These are phyloP conservation scores for Russula abietina DNA, from an alignment of 768 basidiomycete species.

Conservation along the genomic window DNA sequence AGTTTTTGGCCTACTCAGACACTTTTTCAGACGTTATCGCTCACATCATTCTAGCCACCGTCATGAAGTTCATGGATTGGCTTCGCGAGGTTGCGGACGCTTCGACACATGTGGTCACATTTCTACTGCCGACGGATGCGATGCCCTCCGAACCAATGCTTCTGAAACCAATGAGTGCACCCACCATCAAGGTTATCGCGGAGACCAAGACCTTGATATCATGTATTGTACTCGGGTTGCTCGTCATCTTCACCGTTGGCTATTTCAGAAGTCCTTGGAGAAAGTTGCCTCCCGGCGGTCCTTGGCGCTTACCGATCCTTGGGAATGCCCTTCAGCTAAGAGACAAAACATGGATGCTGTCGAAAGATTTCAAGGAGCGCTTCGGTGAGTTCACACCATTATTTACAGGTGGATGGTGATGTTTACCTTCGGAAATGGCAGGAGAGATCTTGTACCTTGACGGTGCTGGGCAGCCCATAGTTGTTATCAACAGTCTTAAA, in stretches of 20 bases:
- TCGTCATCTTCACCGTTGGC: background rate
- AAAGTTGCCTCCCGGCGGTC: conserved; percentile 4
- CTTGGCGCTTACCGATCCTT: conserved; percentile 3
- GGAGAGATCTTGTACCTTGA: conserved; percentile 25
- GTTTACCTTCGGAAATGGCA: background rate
- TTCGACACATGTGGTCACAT: background rate
- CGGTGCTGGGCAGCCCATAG: conserved; percentile 17
- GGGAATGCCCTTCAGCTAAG: conserved; percentile 4
- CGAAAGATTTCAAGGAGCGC: background rate
- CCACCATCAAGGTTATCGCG: background rate
- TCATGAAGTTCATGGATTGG: background rate
- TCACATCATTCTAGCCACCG: background rate
- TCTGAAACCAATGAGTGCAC: background rate
- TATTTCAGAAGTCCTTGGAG: conserved; percentile 5
- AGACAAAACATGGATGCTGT: conserved; percentile 6
- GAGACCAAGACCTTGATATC: background rate
- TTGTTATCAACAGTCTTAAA: conserved; percentile 28
- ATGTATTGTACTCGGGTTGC: background rate
- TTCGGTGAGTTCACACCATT: conserved; percentile 1
- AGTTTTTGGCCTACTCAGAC: background rate
- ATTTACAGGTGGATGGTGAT: background rate
- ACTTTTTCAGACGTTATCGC: background rate
- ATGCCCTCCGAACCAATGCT: background rate
- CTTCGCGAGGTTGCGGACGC: background rate
- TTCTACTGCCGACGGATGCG: no score